Base-by-base conservation (phyloP, 129 eudicot genomes). In the Flaveria bidentis region DNA sequence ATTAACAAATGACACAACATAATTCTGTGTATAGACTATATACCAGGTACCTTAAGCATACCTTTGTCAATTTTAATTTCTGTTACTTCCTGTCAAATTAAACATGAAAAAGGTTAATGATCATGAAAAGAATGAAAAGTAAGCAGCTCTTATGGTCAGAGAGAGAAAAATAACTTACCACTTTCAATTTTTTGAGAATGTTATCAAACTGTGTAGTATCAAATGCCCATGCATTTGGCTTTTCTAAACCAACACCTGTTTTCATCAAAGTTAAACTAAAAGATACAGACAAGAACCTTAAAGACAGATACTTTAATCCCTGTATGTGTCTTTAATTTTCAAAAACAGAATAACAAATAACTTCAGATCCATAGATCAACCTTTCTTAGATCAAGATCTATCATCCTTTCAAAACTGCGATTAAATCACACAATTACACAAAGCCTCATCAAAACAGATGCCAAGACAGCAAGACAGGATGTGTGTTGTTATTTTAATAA, bases 201-300 rank as follows among this genome's bases (percentile, higher is more conserved):
- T 84, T 85, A 84, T 94, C 99, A 73, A 94, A 94, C 76, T 89
- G 97, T 76, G 93, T 74, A 4, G 99, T 94, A 82, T 94, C 99
- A 85, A 94, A 91, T 7, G 97, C 99, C 99, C 99, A 94, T 18
- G 53, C 79, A 60, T 94, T 94, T 22, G 96, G 90, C 87, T 91
- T 85, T 67, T 91, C 96, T 46, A 91, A 56, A 17, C 99, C 99
- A 68, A 94, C 83, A 76, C 97, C 98, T 93, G 78, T 50, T 63
- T 60, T 15, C 47, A 36, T 26, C 57, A 50, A 50, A 36, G 2
- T 73, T 66, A 50, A 67, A 64, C 2, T 13, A 18, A 26, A 7
- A 62, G 11, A 9, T 2, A 42, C 14, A 5, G 8, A 6, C 46
- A 69, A 42, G 26, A 47, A 51, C 39, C 39, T 46, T 46, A 61